Conservation (phyloP, 1,284 basidiomycete species). For the Schizophyllum amplum region DNA sequence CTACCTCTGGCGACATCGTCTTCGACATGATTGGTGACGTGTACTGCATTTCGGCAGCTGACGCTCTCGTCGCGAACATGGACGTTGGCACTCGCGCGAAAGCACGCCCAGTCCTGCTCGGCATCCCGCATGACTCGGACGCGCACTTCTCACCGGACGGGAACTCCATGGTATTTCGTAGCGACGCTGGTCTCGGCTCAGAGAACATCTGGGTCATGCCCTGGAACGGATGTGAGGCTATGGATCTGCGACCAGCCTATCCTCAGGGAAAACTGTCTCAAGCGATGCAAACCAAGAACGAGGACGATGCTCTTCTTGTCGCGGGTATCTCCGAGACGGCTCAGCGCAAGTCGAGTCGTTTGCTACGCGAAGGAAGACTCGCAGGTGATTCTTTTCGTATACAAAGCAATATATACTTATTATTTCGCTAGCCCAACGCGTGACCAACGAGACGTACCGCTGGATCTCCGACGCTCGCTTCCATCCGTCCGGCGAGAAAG, state of each 20-base stretch:
- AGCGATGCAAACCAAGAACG: constrained; percentile 28
- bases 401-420: not conserved
- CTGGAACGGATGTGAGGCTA: constrained; percentile 54
- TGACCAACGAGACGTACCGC: constrained; percentile 68
- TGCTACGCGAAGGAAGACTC: constrained; percentile 51
- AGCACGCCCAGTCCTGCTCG: constrained; percentile 39
- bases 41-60: constrained; percentile 34
- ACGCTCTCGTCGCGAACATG: constrained; percentile 18
- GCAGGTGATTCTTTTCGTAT: constrained; percentile 15
- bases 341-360: constrained; percentile 35
- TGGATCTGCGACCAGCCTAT: constrained; percentile 37
- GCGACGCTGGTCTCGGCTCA: constrained; percentile 61
- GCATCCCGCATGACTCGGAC: constrained; percentile 61
- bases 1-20: constrained; percentile 57
- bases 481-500: constrained; percentile 50
- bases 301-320: constrained; percentile 42
- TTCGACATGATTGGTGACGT: constrained; percentile 71
- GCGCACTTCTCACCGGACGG: constrained; percentile 66
- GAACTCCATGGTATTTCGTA: constrained; percentile 51
- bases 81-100: constrained; percentile 26
- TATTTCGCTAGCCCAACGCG: constrained; percentile 34
- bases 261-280: constrained; percentile 20
- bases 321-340: constrained; percentile 41
- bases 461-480: constrained; percentile 62
- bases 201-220: constrained; percentile 69